These are phyloP conservation scores for Trametes cubensis DNA, from an alignment of 768 basidiomycete genomes.

Conservation along the genomic window DNA sequence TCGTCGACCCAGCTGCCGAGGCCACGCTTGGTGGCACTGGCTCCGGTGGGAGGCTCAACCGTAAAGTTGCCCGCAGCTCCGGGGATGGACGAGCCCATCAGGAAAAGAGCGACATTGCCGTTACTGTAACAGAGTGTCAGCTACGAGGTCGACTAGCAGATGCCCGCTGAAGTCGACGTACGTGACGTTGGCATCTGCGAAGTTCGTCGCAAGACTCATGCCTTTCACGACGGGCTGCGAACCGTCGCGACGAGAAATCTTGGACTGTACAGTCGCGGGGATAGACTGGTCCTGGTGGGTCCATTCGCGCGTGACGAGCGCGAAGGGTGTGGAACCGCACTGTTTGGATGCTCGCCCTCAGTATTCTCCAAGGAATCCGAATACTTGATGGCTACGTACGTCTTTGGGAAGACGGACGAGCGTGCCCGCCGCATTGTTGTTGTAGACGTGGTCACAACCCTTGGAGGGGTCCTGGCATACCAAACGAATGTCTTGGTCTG, in stretches of 20 bases:
- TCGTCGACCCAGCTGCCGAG: conserved; percentile 15
- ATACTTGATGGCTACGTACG: conserved; percentile 35
- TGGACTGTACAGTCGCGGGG: conserved; percentile 34
- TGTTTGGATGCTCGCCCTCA: background rate
- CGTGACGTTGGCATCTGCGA: conserved; percentile 33
- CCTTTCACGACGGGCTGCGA: conserved; percentile 41
- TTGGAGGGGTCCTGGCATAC: conserved; percentile 42
- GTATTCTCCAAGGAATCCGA: background rate
- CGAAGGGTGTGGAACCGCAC: conserved; percentile 35
- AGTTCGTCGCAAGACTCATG: conserved; percentile 46
- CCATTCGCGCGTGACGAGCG: conserved; percentile 44
- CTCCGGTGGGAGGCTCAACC: conserved; percentile 4
- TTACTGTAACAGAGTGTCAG: background rate
- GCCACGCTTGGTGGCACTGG: conserved; percentile 14
- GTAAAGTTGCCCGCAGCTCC: conserved; percentile 20
- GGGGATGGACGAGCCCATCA: conserved; percentile 14
- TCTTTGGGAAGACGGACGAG: conserved; percentile 56
- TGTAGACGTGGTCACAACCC: conserved; percentile 45
- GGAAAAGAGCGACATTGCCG: conserved; percentile 22
- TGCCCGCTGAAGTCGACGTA: background rate
- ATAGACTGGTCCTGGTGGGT: conserved; percentile 47
- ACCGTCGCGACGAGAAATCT: conserved; percentile 40
- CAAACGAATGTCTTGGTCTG: conserved; percentile 50
- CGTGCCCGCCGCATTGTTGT: conserved; percentile 47
- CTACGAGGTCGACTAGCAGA: background rate